A percentile compares a stretch with the other conserved stretches of the same genome.
phyloP scores from a whole-genome alignment of 768 basidiomycete species.

The Russula sp. region DNA sequence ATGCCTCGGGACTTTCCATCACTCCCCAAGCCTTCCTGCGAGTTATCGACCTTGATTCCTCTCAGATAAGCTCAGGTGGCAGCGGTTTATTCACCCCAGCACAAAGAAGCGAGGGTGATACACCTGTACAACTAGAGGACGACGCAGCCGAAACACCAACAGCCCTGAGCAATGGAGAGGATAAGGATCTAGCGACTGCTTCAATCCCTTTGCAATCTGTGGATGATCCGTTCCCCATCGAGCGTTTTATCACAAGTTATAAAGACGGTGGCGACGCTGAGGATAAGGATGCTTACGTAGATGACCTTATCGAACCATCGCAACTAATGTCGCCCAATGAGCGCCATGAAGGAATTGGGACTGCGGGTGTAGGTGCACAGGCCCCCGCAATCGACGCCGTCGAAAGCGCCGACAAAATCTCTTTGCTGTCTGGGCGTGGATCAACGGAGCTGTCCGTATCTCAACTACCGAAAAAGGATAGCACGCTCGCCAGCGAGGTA shows the following conservation, averaged over 20 bases:
- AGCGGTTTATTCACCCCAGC: conserved; percentile 31
- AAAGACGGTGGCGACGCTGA: background rate
- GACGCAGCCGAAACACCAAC: conserved; percentile 8
- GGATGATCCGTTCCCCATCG: background rate
- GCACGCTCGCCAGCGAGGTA: background rate
- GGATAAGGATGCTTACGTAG: background rate
- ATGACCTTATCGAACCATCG: conserved; percentile 1
- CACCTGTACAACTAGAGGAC: conserved; percentile 23
- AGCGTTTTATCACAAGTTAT: background rate
- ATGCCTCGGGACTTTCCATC: conserved; percentile 4
- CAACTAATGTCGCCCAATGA: background rate
- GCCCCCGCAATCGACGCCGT: background rate
- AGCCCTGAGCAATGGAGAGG: background rate
- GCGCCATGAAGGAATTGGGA: background rate
- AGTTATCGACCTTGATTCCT: conserved; percentile 8
- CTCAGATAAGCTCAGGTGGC: conserved; percentile 5
- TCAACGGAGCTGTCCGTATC: background rate
- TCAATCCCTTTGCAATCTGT: background rate
- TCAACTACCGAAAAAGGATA: background rate
- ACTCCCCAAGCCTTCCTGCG: conserved; percentile 16
- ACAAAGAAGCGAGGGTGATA: conserved; percentile 22
- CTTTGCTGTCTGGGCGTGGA: background rate
- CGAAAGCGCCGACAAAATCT: conserved; percentile 1
- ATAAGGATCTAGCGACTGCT: background rate
- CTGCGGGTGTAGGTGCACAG: background rate